phyloP scores from a whole-genome alignment of 352 stramenopile genomes.

The Phytophthora hibernalis region DNA sequence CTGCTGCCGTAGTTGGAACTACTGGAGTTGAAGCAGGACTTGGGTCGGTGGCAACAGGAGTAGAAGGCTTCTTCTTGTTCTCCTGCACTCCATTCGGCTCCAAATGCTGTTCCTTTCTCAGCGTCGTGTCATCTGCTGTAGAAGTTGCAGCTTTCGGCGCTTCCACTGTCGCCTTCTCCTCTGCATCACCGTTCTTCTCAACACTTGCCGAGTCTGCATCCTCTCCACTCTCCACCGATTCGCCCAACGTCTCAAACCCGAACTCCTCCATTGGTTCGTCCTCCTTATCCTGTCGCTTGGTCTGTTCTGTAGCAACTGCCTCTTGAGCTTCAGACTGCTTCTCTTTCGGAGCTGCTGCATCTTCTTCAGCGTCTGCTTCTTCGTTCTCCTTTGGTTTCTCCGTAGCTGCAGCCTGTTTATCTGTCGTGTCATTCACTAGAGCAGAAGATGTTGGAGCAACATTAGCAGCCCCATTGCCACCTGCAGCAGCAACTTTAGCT shows the following conservation, averaged over 20 bases:
- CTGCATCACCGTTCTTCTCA: constrained; percentile 12
- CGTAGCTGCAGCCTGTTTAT: neutral
- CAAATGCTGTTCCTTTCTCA: neutral
- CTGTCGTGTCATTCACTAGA: neutral
- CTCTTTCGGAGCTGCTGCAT: neutral
- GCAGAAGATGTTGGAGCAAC: neutral
- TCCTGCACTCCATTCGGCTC: constrained; percentile 7
- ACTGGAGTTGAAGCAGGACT: neutral
- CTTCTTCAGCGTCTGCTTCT: neutral
- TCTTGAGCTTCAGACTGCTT: constrained; percentile 1
- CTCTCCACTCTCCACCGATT: constrained; percentile 18
- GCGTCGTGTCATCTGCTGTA: neutral
- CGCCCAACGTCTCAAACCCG: constrained; percentile 17
- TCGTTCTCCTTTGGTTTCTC: constrained; percentile 2
- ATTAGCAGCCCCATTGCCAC: neutral
- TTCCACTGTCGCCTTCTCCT: constrained; percentile 7
- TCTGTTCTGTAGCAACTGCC: neutral
- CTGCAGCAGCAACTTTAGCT: neutral
- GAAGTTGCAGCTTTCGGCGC: neutral
- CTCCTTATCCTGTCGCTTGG: constrained; percentile 4
- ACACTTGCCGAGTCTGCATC: constrained; percentile 20
- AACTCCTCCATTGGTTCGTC: constrained; percentile 12
- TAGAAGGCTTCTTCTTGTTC: neutral
- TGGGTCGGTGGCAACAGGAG: neutral
- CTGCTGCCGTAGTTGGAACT: neutral